A percentile compares a stretch with the other conserved stretches of the same genome.
phyloP scores from a whole-genome alignment of 768 basidiomycete species.

The Megacollybia marginata region DNA sequence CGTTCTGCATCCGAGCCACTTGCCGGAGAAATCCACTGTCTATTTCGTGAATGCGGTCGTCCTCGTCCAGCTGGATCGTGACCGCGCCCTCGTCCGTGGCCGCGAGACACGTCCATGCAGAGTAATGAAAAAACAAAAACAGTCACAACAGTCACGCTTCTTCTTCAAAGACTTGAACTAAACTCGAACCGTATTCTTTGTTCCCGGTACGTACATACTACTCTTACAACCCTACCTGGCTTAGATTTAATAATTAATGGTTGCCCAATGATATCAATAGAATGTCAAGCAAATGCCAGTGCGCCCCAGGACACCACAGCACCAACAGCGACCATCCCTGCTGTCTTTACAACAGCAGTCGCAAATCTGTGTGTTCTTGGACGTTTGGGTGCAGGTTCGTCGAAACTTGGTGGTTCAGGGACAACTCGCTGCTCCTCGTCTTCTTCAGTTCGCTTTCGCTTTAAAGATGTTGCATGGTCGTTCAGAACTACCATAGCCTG shows the following conservation, averaged over 20 bases:
- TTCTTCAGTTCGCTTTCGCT: slow-evolving; percentile 54
- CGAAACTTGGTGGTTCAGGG: slow-evolving; percentile 6
- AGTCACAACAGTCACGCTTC: too few relatives aligned
- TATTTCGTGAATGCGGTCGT: slow-evolving; percentile 41
- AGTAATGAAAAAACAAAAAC: too few relatives aligned
- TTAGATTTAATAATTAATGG: too few relatives aligned
- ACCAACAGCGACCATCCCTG: slow-evolving; percentile 56
- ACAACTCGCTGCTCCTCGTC: slow-evolving; percentile 21
- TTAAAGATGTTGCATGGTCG: slow-evolving; percentile 28
- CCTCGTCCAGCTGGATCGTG: slow-evolving; percentile 6
- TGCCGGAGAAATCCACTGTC: slow-evolving; percentile 49
- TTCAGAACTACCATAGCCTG: background rate
- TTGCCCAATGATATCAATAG: too few relatives aligned
- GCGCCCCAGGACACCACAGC: slow-evolving; percentile 71
- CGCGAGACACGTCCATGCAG: too few relatives aligned
- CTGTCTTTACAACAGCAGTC: slow-evolving; percentile 44
- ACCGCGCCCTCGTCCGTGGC: too few relatives aligned
- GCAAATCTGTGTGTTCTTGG: slow-evolving; percentile 28
- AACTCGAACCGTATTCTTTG: too few relatives aligned
- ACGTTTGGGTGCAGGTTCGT: slow-evolving; percentile 37
- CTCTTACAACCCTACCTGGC: too few relatives aligned
- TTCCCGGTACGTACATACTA: too few relatives aligned
- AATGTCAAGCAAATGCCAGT: slow-evolving; percentile 48
- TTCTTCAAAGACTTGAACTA: too few relatives aligned
- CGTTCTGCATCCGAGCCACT: slow-evolving; percentile 56